Percentiles rank a stretch among this genome's conserved stretches.
phyloP scores from a whole-genome alignment of 2,329 filamentous ascomycete species.

The Aspergillus sp. region DNA sequence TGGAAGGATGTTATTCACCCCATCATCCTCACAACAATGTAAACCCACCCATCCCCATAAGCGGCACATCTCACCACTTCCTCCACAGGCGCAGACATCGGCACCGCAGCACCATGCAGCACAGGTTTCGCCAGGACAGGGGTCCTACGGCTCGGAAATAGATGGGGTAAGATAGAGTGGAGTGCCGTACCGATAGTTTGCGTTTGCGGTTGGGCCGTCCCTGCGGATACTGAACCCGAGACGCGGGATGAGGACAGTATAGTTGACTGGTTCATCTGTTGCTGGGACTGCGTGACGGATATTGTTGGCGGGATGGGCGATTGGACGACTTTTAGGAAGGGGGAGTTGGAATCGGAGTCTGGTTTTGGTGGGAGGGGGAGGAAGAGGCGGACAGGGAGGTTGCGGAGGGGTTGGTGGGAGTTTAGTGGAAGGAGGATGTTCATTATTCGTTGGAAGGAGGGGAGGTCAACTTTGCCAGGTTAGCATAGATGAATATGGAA shows the following conservation, averaged over 20 bases:
- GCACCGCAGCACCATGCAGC: constrained; percentile 80
- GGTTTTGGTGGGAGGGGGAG: constrained; percentile 63
- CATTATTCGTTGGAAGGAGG: constrained; percentile 71
- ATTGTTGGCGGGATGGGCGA: constrained; percentile 62
- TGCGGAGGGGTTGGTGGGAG: constrained; percentile 67
- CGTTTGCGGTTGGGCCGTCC: constrained; percentile 43
- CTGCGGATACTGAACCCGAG: not conserved
- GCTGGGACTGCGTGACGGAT: constrained; percentile 12
- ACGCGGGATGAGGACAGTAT: constrained; percentile 17
- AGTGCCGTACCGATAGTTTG: constrained; percentile 77
- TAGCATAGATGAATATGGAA: not conserved
- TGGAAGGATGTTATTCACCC: constrained; percentile 19
- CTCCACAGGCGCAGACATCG: constrained; percentile 75
- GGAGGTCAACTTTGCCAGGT: constrained; percentile 62
- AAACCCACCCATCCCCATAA: constrained; percentile 91
- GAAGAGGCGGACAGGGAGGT: constrained; percentile 87
- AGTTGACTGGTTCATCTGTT: constrained; percentile 12
- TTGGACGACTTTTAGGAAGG: constrained; percentile 69
- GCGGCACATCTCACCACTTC: constrained; percentile 79
- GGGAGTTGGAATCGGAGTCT: constrained; percentile 40
- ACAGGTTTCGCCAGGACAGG: constrained; percentile 81
- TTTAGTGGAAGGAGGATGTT: constrained; percentile 68
- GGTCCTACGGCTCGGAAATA: constrained; percentile 86
- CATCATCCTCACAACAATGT: constrained; percentile 75
- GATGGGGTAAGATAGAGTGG: constrained; percentile 69